These are phyloP conservation scores for Claviceps fusiformis DNA, from an alignment of 2,329 filamentous ascomycete genomes.

Conservation along the genomic window DNA sequence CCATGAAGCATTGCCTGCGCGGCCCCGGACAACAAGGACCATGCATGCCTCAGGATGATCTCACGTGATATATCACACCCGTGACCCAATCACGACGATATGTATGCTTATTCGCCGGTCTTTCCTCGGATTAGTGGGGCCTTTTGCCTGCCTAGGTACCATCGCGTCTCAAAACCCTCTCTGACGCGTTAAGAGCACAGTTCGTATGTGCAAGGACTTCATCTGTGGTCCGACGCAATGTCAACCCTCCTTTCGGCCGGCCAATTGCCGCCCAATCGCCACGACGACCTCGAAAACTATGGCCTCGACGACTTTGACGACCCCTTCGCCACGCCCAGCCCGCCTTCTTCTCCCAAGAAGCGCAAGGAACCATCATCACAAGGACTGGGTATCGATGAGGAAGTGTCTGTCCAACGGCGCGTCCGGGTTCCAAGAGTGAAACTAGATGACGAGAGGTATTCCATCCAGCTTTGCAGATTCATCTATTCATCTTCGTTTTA, in stretches of 20 bases:
- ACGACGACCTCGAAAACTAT: constrained; percentile 65
- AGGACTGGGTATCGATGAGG: constrained; percentile 68
- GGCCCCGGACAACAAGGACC: not conserved
- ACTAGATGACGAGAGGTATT: constrained; percentile 64
- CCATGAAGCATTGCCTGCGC: constrained; percentile 10
- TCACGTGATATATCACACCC: constrained; percentile 16
- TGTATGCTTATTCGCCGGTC: not conserved
- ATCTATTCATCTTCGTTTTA: not conserved
- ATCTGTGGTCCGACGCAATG: constrained; percentile 8
- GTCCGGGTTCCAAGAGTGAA: constrained; percentile 62
- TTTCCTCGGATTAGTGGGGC: not conserved
- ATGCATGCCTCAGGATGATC: constrained; percentile 16
- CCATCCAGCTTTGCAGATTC: not conserved
- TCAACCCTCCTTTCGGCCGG: constrained; percentile 12
- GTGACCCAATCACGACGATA: not conserved
- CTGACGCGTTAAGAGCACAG: not conserved
- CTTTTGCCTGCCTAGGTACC: too few relatives aligned
- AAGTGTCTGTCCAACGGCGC: constrained; percentile 69
- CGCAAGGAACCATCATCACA: constrained; percentile 32
- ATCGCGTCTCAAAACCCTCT: constrained; percentile 3
- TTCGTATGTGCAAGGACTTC: not conserved
- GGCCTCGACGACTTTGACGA: constrained; percentile 45
- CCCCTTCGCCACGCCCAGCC: constrained; percentile 33
- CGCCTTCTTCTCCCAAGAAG: constrained; percentile 29
- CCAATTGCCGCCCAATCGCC: constrained; percentile 8